phyloP scores from a whole-genome alignment of 2,329 filamentous ascomycete species.

The Xylaria sp. region DNA sequence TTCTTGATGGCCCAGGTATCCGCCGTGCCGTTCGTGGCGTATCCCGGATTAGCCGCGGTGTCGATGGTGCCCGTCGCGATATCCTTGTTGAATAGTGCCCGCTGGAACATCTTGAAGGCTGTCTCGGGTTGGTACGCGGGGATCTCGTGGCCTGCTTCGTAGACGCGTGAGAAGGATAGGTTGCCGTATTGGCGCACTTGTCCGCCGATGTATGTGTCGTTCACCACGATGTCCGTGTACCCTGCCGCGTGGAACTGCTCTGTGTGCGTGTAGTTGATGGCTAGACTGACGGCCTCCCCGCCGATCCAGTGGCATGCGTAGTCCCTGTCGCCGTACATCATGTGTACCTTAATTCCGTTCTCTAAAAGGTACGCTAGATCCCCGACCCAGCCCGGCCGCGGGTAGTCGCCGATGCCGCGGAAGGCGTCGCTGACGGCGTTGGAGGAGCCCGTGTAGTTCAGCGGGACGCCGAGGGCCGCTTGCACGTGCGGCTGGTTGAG shows the following conservation, averaged over 20 bases:
- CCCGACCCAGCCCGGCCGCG: slow-evolving; percentile 53
- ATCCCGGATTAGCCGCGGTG: slow-evolving; percentile 60
- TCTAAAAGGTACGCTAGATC: slow-evolving; percentile 66
- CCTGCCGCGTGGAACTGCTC: slow-evolving; percentile 64
- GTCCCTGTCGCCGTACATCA: slow-evolving; percentile 69
- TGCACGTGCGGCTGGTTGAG: slow-evolving; percentile 69
- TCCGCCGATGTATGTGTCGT: slow-evolving; percentile 71
- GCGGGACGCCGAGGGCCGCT: slow-evolving; percentile 66
- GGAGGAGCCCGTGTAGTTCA: slow-evolving; percentile 66
- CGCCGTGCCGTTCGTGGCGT: slow-evolving; percentile 45
- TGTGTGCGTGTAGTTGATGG: slow-evolving; percentile 58
- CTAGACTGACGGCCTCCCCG: slow-evolving; percentile 63
- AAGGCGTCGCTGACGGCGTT: slow-evolving; percentile 60
- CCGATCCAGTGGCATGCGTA: slow-evolving; percentile 69
- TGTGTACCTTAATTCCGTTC: slow-evolving; percentile 65
- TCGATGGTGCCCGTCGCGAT: slow-evolving; percentile 62
- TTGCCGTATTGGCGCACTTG: slow-evolving; percentile 77
- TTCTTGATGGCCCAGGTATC: slow-evolving; percentile 61
- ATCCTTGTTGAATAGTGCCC: slow-evolving; percentile 63
- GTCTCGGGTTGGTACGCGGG: slow-evolving; percentile 64
- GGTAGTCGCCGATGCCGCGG: slow-evolving; percentile 48
- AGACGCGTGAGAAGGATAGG: slow-evolving; percentile 69
- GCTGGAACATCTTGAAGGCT: slow-evolving; percentile 61
- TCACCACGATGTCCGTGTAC: slow-evolving; percentile 72
- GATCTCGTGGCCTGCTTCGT: slow-evolving; percentile 67